Base-by-base conservation (phyloP, 257 asterid species). In the Penstemon eatonii region DNA sequence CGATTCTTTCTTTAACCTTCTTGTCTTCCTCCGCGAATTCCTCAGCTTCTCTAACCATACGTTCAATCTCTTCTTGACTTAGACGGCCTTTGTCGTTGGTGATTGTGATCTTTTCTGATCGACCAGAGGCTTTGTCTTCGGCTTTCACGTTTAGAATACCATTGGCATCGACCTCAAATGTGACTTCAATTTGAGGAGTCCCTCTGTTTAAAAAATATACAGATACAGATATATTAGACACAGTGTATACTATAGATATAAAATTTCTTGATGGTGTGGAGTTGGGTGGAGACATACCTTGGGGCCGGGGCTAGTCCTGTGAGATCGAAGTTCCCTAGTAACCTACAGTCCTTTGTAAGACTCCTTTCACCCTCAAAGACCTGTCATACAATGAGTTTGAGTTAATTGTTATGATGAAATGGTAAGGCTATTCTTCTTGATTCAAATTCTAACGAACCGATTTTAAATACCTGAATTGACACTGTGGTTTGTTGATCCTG, bases 301-400 rank as follows among this genome's bases (percentile, higher is more conserved):
- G 92, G 95, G 63, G 96, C 91, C 2, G 95, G 96, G 67, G 96
- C 43, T 8, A 88, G 83, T 77, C 92, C 96, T 7, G 87, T 82
- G 41, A 91, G 72, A 63, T 91, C 97, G 13, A 91, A 91, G 44
- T 85, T 89, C 7, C 97, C 97, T 0, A 88, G 97, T 51, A 82
- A 73, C 79, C 96, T 80, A 65, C 95, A 91, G 79, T 91, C 95
- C 76, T 90, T 90, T 6, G 86, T 80, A 36, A 90, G 88, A 76
- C 96, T 90, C 42, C 97, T 75, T 75, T 91, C 97, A 65, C 97
- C 97, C 75, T 89, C 97, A 33, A 82, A 88, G 56, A 87, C 97
- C 92, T 89, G 73, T 61, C 2, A 6, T 15, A 73, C 4, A 41
- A 41, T 8, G 0, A 47, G 38, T 44, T 50, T 38, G 19, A 44